A percentile compares a stretch with the other conserved stretches of the same genome.
Evolutionary conservation across 768 basidiomycete genomes (phyloP).

Genomic region (Tephrocybe sp.): DNA sequence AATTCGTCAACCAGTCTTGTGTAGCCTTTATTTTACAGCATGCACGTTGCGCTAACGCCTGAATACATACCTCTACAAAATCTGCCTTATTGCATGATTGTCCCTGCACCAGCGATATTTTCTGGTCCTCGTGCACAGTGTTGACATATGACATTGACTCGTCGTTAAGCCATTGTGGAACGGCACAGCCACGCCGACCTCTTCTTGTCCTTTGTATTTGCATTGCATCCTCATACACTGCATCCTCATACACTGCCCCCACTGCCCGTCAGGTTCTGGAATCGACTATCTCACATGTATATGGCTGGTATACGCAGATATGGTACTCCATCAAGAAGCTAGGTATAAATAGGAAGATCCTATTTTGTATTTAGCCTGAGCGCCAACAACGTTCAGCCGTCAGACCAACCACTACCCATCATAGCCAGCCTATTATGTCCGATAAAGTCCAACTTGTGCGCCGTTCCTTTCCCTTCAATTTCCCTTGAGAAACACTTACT

Average conservation of each 20-base stretch:
- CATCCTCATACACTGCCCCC: not conserved
- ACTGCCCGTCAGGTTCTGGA: not conserved
- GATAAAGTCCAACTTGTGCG: conserved; percentile 5
- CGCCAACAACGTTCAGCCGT: not conserved
- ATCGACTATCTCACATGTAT: not conserved
- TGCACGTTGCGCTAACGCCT: conserved; percentile 14
- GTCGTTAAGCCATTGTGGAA: not conserved
- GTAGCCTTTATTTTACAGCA: conserved; percentile 17
- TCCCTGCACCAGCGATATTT: not conserved
- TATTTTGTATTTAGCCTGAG: not conserved
- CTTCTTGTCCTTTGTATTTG: no score
- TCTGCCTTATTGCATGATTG: not conserved
- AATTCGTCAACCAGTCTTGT: conserved; percentile 5
- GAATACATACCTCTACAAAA: not conserved
- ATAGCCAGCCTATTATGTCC: conserved; percentile 5
- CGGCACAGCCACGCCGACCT: conserved; percentile 10
- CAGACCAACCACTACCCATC: not conserved
- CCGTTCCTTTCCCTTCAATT: not conserved
- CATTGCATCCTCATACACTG: conserved; percentile 3
- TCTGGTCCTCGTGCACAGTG: not conserved
- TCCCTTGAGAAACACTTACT: conserved; percentile 1
- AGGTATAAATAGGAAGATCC: conserved; percentile 1
- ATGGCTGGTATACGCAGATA: no score
- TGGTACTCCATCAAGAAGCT: not conserved
- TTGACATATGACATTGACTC: conserved; percentile 6